These are phyloP conservation scores for Parafenestella ontariensis DNA, from an alignment of 2,329 filamentous ascomycete genomes.

Conservation along the genomic window DNA sequence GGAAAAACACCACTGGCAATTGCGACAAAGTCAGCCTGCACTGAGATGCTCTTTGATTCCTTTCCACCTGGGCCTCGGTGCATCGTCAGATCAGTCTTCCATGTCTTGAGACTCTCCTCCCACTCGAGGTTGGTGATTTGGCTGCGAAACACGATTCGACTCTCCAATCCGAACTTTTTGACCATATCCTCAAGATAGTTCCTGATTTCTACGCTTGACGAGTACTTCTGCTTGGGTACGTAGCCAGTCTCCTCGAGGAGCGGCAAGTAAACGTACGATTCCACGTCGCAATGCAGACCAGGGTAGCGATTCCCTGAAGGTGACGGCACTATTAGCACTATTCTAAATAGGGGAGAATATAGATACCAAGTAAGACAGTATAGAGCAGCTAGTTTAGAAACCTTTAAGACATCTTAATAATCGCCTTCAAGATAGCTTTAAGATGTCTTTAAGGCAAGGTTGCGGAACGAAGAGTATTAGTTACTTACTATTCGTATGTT, in stretches of 20 bases:
- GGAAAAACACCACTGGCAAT: conserved; percentile 51
- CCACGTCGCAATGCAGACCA: conserved; percentile 62
- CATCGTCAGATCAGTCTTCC: conserved; percentile 34
- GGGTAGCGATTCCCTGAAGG: conserved; percentile 46
- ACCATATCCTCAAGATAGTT: conserved; percentile 47
- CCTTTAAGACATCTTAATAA: too few relatives aligned
- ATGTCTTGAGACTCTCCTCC: conserved; percentile 51
- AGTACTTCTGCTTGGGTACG: conserved; percentile 59
- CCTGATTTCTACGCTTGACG: conserved; percentile 53
- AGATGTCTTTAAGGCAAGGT: neutral
- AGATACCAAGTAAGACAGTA: too few relatives aligned
- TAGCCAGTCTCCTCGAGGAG: conserved; percentile 66
- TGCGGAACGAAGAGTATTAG: neutral
- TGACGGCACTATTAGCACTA: neutral
- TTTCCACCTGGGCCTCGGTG: conserved; percentile 24
- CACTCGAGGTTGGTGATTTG: conserved; percentile 49
- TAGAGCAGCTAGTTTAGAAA: neutral
- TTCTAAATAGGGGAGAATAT: too few relatives aligned
- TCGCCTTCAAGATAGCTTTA: too few relatives aligned
- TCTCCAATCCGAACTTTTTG: conserved; percentile 38
- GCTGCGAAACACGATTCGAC: conserved; percentile 54
- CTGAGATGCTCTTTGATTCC: conserved; percentile 4
- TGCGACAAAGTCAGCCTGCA: conserved; percentile 48
- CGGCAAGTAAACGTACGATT: conserved; percentile 65
- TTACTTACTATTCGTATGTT: neutral